Evolutionary conservation across 73 alveolate species (phyloP), one percentile per base, ranked within the genome.

Genomic region (Paramecium caudatum): DNA sequence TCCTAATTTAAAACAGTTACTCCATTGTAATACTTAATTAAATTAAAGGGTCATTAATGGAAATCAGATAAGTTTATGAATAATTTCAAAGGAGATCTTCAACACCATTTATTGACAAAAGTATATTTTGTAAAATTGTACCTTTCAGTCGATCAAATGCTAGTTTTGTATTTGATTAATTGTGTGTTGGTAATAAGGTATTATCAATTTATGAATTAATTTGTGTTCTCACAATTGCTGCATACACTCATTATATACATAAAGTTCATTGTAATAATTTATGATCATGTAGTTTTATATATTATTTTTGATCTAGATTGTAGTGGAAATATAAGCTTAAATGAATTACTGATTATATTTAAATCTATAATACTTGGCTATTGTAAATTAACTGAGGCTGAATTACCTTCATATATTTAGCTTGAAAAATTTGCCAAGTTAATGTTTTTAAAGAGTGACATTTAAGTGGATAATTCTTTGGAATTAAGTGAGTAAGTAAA

Each of bases 81-180:
- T 21, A 50, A 39, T 83, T 83, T 83, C 21, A 83, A 47, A 83
- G 91, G 21, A 83, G 91, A 30, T 55, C 85, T 55, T 50, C 37
- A 17, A 33, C 62, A 50, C 91, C 91, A 10, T 55, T 83, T 70
- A 21, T 83, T 12, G 91, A 83, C 61, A 83, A 55, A 27, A 83
- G 61, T 34, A 19, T 55, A 30, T 83, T 83, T 43, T 83, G 91
- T 37, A 83, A 83, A 37, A 83, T 83, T 55, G 91, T 83, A 12
- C 91, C 86, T 3, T 83, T 83, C 61, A 83, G 82, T 27, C 46
- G 91, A 32, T 36, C 91, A 50, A 83, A 83, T 30, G 91, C 91
- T 27, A 83, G 36, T 50, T 83, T 55, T 37, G 61, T 83, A n/a
- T 83, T 49, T 17, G 82, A 55, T 55, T 36, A 55, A 21, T 83